Conservation (phyloP, 1,139 yeast genomes). For the Nakaseomyces bracarensis region DNA sequence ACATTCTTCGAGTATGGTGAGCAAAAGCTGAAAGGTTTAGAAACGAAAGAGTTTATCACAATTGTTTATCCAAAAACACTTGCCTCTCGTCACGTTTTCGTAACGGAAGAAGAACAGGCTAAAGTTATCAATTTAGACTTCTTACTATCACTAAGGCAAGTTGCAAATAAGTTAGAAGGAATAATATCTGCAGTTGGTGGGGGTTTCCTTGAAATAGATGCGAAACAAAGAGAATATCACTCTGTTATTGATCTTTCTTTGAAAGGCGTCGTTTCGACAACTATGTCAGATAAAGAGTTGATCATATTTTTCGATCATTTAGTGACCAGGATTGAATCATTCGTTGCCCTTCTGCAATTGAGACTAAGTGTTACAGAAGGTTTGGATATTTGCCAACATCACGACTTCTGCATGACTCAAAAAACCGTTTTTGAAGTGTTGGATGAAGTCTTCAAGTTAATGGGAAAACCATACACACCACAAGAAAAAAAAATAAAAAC, state of each 20-base stretch:
- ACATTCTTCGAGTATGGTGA: conserved; percentile 71
- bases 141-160: conserved; percentile 21
- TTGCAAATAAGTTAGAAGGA: conserved; percentile 24
- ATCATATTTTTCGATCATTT: conserved; percentile 28
- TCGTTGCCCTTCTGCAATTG: conserved; percentile 23
- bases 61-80: conserved; percentile 65
- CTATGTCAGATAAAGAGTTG: conserved; percentile 22
- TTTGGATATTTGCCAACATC: conserved; percentile 15
- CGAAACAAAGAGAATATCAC: conserved; percentile 5
- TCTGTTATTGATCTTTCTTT: conserved; percentile 13
- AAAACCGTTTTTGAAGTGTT: conserved; percentile 21
- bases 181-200: conserved; percentile 23
- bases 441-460: conserved; percentile 12
- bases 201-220: conserved; percentile 17
- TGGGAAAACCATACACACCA: conserved; percentile 1
- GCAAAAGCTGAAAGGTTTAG: conserved; percentile 84
- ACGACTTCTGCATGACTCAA: conserved; percentile 12
- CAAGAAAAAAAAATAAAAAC: not conserved
- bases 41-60: conserved; percentile 83
- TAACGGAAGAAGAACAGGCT: conserved; percentile 21
- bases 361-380: conserved; percentile 25
- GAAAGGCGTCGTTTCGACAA: conserved; percentile 15
- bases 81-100: conserved; percentile 42
- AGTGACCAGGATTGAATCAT: conserved; percentile 29
- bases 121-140: conserved; percentile 23